A percentile compares a stretch with the other conserved stretches of the same genome.
Conservation (phyloP, 2,329 filamentous ascomycete species). For the Annulohypoxylon truncatum region DNA sequence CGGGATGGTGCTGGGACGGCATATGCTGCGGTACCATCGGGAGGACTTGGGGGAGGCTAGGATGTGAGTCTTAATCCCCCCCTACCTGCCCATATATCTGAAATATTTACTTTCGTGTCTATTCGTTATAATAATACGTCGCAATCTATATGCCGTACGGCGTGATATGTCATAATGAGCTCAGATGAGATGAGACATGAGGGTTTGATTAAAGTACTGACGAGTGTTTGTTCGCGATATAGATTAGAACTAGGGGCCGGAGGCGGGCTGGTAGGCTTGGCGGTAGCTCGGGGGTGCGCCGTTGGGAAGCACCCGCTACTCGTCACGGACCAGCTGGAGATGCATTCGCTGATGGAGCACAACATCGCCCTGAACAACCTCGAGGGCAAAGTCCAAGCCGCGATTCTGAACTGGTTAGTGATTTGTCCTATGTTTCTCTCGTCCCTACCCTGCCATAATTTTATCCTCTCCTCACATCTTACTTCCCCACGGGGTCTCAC, state of each 20-base stretch:
- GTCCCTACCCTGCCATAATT: background rate
- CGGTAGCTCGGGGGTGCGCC: conserved; percentile 67
- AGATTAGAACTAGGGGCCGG: conserved; percentile 94
- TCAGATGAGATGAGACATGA: background rate
- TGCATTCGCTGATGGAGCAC: conserved; percentile 85
- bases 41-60: conserved; percentile 72
- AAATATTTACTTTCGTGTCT: no score
- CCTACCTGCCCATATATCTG: background rate
- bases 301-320: conserved; percentile 68
- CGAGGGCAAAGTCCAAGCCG: conserved; percentile 69
- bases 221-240: conserved; percentile 24
- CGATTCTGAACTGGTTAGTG: conserved; percentile 83
- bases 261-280: conserved; percentile 83
- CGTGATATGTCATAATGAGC: background rate
- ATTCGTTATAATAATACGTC: background rate
- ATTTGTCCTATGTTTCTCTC: conserved; percentile 44
- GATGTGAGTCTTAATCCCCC: conserved; percentile 68
- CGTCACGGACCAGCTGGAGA: conserved; percentile 88
- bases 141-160: background rate
- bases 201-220: conserved; percentile 10
- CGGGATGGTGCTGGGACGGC: conserved; percentile 86
- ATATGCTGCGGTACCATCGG: conserved; percentile 81
- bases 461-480: conserved; percentile 44
- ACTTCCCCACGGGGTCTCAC: conserved; percentile 44
- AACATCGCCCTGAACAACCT: conserved; percentile 88